Percentiles rank a stretch among this genome's conserved stretches.
Conservation (phyloP, 257 asterid species). For the Hygrophila difformis region DNA sequence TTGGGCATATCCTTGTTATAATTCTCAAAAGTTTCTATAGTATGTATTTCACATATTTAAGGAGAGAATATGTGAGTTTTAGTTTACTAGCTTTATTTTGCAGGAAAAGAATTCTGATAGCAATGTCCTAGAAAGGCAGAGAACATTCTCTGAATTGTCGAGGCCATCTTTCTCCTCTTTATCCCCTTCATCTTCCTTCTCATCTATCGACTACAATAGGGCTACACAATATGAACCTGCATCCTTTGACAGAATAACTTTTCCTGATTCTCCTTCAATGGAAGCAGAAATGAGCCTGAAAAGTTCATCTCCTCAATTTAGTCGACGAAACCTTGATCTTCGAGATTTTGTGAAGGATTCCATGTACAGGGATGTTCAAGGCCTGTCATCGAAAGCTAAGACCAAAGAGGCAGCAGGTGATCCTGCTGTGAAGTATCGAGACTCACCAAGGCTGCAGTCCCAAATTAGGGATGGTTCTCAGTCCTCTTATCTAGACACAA, state of each 20-base stretch:
- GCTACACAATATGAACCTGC: slow-evolving; percentile 42
- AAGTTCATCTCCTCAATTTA: slow-evolving; percentile 29
- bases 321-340: slow-evolving; percentile 42
- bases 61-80: background rate
- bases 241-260: slow-evolving; percentile 37
- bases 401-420: slow-evolving; percentile 23
- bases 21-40: background rate
- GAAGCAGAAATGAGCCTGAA: slow-evolving; percentile 36
- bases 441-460: slow-evolving; percentile 20
- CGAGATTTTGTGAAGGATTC: slow-evolving; percentile 66
- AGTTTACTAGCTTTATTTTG: slow-evolving; percentile 8
- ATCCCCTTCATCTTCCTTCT: slow-evolving; percentile 64
- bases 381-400: slow-evolving; percentile 24
- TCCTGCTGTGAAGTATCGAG: slow-evolving; percentile 9
- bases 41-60: background rate
- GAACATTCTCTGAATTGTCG: slow-evolving; percentile 45
- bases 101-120: slow-evolving; percentile 45
- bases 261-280: slow-evolving; percentile 52
- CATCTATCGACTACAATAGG: slow-evolving; percentile 53
- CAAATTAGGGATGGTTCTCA: slow-evolving; percentile 21
- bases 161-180: slow-evolving; percentile 52
- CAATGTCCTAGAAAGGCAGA: slow-evolving; percentile 40
- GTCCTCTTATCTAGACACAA: slow-evolving; percentile 17
- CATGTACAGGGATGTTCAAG: slow-evolving; percentile 56
- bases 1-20: background rate